Conservation (phyloP, 2,329 filamentous ascomycete species). For the Xylaria sp. region DNA sequence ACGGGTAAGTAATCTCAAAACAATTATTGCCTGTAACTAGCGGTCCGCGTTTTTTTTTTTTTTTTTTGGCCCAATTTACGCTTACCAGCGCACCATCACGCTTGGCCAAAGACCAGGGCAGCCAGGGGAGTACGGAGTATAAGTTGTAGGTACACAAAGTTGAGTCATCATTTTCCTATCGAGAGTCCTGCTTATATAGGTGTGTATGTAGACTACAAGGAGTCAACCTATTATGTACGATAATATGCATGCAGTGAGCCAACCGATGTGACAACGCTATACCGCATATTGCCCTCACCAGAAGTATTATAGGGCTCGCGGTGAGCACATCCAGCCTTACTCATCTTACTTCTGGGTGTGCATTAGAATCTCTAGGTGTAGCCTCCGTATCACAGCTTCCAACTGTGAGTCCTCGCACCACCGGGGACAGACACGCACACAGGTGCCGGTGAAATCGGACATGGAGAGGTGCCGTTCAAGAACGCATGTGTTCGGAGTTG, state of each 20-base stretch:
- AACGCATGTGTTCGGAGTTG: not conserved
- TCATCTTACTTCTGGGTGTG: not conserved
- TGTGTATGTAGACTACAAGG: slow-evolving; percentile 10
- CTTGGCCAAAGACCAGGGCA: not conserved
- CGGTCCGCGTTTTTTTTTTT: not conserved
- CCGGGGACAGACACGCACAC: not conserved
- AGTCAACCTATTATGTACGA: slow-evolving; percentile 8
- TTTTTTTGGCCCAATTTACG: slow-evolving; percentile 9
- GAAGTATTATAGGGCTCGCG: slow-evolving; percentile 7
- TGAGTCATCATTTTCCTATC: not conserved
- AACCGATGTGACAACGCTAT: slow-evolving; percentile 20
- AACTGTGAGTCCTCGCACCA: not conserved
- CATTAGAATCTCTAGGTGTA: not conserved
- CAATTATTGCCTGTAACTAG: slow-evolving; percentile 2
- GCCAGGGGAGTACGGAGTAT: not conserved
- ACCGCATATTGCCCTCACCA: slow-evolving; percentile 8
- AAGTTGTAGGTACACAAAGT: not conserved
- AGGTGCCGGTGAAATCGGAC: not conserved
- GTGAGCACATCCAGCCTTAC: slow-evolving; percentile 12
- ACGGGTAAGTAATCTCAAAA: not conserved
- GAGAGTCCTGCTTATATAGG: slow-evolving; percentile 5
- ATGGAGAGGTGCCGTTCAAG: not conserved
- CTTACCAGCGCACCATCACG: not conserved
- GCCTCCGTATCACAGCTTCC: no score
- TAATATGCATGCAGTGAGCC: slow-evolving; percentile 26